Evolutionary conservation across 2,329 filamentous ascomycete genomes (phyloP), one percentile per base, ranked within the genome.

Genomic region (Aspergillus sojae): DNA sequence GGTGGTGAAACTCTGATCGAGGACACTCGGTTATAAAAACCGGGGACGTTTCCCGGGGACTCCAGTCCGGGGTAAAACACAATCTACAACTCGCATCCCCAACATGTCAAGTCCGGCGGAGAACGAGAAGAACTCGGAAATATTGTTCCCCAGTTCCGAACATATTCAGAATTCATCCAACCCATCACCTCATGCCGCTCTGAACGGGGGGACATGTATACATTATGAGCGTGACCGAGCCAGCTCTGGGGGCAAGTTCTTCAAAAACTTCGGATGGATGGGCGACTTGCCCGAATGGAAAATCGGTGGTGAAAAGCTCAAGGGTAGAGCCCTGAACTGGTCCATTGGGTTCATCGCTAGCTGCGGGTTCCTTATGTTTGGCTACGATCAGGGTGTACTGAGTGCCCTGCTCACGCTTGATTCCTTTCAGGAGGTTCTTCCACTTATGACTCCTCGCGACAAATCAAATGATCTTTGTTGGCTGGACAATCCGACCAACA

Each of bases 311-410:
- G 46, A 61, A 26, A 28, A 34, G 10, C 43, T 61, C 30, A 54
- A 41, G 11, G 60, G 60, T 6, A 23, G 45, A 16, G 39, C 60
- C 5, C 39, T 61, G 30, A 61, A 61, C 34, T 61, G 53, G 41
- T 57, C 53, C 11, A 61, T 61, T n/a, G 60, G 60, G 4, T 61
- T 61, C 43, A 61, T 61, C 26, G 60, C 60, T 28, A 61, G 60
- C 26, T 61, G 53, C 32, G 60, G 60, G 14, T 57, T 61, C 26
- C 30, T 61, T 1, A 61, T 61, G 60, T 61, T 61, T 21, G 60
- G 60, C 3, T 61, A 61, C 28, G 60, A 61, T 26, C 60, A 61
- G 43, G 53, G 60, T 3, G 60, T 61, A 9, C 45, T 61, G 6
- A 61, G 60, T 16, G 60, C 60, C 9, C 34, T 61, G 0, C 60